Evolutionary conservation across 495 filamentous ascomycete genomes (phyloP).

Genomic region (Neurospora tetrasperma): DNA sequence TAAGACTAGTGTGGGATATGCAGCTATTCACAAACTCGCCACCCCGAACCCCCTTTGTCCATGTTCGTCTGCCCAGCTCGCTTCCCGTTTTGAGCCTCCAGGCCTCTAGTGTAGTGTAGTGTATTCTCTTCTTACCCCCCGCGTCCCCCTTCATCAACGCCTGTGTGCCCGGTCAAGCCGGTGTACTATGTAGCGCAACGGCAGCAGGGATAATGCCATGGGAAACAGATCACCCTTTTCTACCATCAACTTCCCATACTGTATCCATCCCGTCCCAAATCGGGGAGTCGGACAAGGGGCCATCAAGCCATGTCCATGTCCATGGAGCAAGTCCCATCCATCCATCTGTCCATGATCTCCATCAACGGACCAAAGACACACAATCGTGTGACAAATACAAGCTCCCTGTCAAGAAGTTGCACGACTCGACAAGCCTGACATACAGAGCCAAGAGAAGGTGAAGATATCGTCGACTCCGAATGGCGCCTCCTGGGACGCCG

Average conservation of each 20-base stretch:
- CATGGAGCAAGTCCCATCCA: background rate
- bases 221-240: background rate
- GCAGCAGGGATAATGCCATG: background rate
- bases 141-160: background rate
- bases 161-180: background rate
- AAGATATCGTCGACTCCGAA: background rate
- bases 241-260: background rate
- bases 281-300: background rate
- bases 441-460: background rate
- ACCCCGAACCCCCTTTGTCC: background rate
- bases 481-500: background rate
- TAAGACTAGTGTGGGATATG: background rate
- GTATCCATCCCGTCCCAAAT: background rate
- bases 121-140: background rate
- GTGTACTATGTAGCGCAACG: background rate
- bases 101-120: background rate
- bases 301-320: background rate
- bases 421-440: background rate
- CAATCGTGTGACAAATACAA: background rate
- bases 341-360: background rate
- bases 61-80: background rate
- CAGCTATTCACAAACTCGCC: background rate
- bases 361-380: background rate
- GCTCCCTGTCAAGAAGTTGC: background rate
- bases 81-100: background rate